These are phyloP conservation scores for Goniomonas avonlea DNA, from an alignment of 78 protist species.

Conservation along the genomic window DNA sequence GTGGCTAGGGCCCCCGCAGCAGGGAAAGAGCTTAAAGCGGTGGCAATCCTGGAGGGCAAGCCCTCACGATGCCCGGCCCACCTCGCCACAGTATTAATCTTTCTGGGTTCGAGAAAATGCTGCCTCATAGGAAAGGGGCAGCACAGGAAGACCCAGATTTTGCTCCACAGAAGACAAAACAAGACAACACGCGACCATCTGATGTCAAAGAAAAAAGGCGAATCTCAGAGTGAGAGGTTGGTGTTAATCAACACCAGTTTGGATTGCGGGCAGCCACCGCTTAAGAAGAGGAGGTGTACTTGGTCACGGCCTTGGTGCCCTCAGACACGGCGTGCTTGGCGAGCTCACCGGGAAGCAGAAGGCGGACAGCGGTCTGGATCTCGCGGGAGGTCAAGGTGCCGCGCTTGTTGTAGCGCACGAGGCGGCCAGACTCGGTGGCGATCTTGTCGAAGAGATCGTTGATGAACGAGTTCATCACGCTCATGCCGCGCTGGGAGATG, in stretches of 20 bases:
- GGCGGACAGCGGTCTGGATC: constrained; percentile 82
- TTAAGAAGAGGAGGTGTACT: constrained; percentile 52
- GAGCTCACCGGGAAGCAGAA: constrained; percentile 82
- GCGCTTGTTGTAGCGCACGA: constrained; percentile 61
- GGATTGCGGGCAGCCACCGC: neutral
- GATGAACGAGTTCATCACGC: constrained; percentile 76
- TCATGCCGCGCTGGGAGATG: constrained; percentile 72
- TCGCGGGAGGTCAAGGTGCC: constrained; percentile 56
- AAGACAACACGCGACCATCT: neutral
- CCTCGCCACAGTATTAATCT: too few relatives aligned
- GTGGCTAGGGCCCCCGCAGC: too few relatives aligned
- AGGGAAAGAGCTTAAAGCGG: too few relatives aligned
- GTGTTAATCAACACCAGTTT: neutral
- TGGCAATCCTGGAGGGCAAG: too few relatives aligned
- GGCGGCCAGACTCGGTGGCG: constrained; percentile 68
- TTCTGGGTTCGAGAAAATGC: too few relatives aligned
- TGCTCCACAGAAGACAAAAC: neutral
- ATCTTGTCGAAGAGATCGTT: constrained; percentile 76
- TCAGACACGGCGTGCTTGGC: constrained; percentile 89
- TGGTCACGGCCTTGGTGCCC: constrained; percentile 84
- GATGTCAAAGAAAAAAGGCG: neutral
- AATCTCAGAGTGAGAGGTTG: neutral
- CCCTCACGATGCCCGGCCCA: too few relatives aligned
- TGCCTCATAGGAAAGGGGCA: too few relatives aligned
- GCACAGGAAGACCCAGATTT: neutral